Conservation (phyloP, 352 stramenopile genomes). For the Phytophthora aleatoria region DNA sequence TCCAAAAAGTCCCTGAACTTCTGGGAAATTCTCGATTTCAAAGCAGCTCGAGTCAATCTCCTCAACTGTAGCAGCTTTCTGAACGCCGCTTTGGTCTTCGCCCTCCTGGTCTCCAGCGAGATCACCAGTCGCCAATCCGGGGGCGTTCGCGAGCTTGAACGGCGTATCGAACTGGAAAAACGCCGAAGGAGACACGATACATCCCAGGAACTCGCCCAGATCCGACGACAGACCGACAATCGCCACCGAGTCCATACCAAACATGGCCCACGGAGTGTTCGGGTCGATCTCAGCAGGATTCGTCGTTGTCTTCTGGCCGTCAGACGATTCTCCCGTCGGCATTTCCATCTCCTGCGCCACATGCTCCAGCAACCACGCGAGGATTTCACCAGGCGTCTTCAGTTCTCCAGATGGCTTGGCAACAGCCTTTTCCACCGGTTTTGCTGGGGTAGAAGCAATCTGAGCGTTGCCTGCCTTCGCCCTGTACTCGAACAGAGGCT, state of each 20-base stretch:
- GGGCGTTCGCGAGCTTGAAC: constrained; percentile 59
- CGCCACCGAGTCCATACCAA: constrained; percentile 70
- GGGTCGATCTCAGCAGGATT: constrained; percentile 47
- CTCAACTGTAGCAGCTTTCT: constrained; percentile 50
- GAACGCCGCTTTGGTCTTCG: constrained; percentile 16
- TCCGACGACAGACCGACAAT: constrained; percentile 71
- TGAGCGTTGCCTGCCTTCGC: constrained; percentile 36
- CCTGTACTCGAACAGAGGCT: constrained; percentile 59
- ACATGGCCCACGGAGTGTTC: constrained; percentile 64
- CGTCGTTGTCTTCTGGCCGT: constrained; percentile 16
- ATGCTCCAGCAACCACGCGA: constrained; percentile 71
- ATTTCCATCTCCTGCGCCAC: constrained; percentile 58
- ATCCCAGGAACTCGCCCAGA: constrained; percentile 68
- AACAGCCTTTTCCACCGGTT: constrained; percentile 15
- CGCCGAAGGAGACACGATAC: constrained; percentile 64
- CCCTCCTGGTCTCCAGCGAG: constrained; percentile 53
- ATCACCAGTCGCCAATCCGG: constrained; percentile 58
- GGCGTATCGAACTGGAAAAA: constrained; percentile 79
- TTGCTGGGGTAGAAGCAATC: constrained; percentile 10
- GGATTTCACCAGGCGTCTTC: constrained; percentile 73
- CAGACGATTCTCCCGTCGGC: constrained; percentile 6
- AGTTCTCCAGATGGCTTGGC: constrained; percentile 35
- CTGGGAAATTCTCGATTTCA: constrained; percentile 67
- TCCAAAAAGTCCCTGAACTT: constrained; percentile 60
- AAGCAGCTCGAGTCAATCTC: constrained; percentile 74